Base-by-base conservation (phyloP, 805 yeast species). In the Kluyveromyces siamensis region DNA sequence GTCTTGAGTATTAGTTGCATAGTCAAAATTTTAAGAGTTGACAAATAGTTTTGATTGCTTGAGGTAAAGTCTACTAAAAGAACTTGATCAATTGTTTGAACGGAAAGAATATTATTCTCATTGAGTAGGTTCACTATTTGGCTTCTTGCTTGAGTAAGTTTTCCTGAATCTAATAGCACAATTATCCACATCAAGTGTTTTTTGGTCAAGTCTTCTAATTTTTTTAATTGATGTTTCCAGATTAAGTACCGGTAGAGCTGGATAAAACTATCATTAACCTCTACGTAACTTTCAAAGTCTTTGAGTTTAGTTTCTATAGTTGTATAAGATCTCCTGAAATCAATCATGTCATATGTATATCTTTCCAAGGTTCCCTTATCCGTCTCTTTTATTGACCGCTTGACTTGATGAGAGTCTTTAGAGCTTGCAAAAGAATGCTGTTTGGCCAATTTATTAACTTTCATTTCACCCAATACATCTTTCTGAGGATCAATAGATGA, bases 1-100 rank as follows among this genome's bases (percentile, higher is more conserved):
- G 49, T 47, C 42, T 59, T 60, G 8, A 64, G 46, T n/a, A 63
- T 48, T 9, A 53, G 45, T 48, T 65, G 69, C 46, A 64, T 27
- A 4, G 58, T 42, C n/a, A 65, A 42, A 17, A 65, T 49, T 43
- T 65, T 65, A 14, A 63, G 49, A 10, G 60, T 58, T 1, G 58
- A 50, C 6, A 65, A 50, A 45, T 61, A 64, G 17, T 41, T 39
- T 0, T 25, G 44, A 44, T 65, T 65, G 27, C 52, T 47, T 2
- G n/a, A 16, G 9, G 53, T 55, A 33, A 50, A 59, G 46, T 65
- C 68, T 9, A 59, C 46, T 25, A 59, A 49, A 8, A 65, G 43
- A 9, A 64, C 41, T 6, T 55, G 59, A 9, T 49, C 47, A n/a
- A 62, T 30, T 38, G 49, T 45, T 11, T 45, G 27, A 8, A 55